Evolutionary conservation across 495 filamentous ascomycete species (phyloP), one percentile per base, ranked within the genome.

Genomic region (Neurospora sp.): DNA sequence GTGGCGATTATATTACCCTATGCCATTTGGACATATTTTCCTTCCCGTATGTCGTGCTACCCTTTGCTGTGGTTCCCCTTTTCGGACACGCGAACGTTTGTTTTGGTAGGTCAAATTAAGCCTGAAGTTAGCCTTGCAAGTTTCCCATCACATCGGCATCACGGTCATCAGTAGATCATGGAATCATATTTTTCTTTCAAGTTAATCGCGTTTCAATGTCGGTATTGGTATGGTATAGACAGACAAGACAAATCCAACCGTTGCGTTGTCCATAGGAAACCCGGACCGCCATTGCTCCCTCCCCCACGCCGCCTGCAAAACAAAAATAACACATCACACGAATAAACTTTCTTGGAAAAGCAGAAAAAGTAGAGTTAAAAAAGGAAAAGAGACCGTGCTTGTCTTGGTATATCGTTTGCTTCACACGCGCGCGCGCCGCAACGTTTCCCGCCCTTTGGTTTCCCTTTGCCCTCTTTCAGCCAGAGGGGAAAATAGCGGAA

Each of bases 341-440:
- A 44, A 31, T 59, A 41, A 70, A 40, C 66, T 31, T 44, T 37
- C 37, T 40, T 14, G 59, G 10, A 69, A 70, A 66, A 59, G 35
- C 46, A 35, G 27, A 42, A 73, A 46, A 66, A 66, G 48, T 59
- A 35, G 14, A 66, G 54, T 66, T 66, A 35, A 66, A 62, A 74
- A 70, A 70, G 44, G 39, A 72, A 72, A 46, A 44, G 71, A 71
- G 46, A 66, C 44, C 46, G 4, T 54, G 44, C 73, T 69, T 46
- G 70, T 75, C 73, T 69, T 62, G 70, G 74, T 70, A 69, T 70
- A 66, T 77, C 54, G 54, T 66, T 66, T 66, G 54, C 54, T 66
- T 35, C 54, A 66, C 14, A 35, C 54, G 4, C 54, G 74, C 69
- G 44, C 71, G n/a, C 42, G 70, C 37, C 38, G 42, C 70, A 70